These are phyloP conservation scores for Prunus kanzakura DNA, from an alignment of 306 rosid species.

Conservation along the genomic window DNA sequence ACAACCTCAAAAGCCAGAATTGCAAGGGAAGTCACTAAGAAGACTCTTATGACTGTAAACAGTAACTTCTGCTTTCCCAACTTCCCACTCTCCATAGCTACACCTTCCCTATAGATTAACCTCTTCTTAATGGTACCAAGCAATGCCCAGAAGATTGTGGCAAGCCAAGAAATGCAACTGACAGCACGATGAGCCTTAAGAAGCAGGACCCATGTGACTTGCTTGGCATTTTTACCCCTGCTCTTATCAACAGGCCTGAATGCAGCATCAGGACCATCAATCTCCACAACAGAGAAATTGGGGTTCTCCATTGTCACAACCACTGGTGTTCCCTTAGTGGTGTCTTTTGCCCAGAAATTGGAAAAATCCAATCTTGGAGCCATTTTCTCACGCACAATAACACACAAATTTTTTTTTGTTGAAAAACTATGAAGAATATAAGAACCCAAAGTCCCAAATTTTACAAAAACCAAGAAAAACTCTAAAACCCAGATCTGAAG, in stretches of 20 bases:
- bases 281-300: conserved; percentile 77
- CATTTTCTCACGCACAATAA: conserved; percentile 39
- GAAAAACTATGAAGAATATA: not conserved
- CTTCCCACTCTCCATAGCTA: conserved; percentile 49
- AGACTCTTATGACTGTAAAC: conserved; percentile 60
- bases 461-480: conserved; percentile 21
- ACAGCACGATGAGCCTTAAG: conserved; percentile 77
- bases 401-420: not conserved
- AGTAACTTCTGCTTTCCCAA: conserved; percentile 58
- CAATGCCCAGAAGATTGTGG: conserved; percentile 61
- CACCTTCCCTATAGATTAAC: conserved; percentile 60
- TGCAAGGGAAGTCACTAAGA: conserved; percentile 59
- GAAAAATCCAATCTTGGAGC: conserved; percentile 74
- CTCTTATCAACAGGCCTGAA: conserved; percentile 76
- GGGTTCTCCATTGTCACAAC: conserved; percentile 93
- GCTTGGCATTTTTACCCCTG: conserved; percentile 80
- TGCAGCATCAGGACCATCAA: conserved; percentile 77
- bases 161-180: conserved; percentile 71
- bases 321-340: conserved; percentile 70
- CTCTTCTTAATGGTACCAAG: conserved; percentile 73
- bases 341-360: conserved; percentile 58
- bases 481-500: conserved; percentile 56
- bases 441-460: not conserved
- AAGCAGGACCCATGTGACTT: conserved; percentile 90
- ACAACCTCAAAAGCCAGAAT: conserved; percentile 72